Base-by-base conservation (phyloP, 257 asterid genomes). In the Solanum medicagineum region DNA sequence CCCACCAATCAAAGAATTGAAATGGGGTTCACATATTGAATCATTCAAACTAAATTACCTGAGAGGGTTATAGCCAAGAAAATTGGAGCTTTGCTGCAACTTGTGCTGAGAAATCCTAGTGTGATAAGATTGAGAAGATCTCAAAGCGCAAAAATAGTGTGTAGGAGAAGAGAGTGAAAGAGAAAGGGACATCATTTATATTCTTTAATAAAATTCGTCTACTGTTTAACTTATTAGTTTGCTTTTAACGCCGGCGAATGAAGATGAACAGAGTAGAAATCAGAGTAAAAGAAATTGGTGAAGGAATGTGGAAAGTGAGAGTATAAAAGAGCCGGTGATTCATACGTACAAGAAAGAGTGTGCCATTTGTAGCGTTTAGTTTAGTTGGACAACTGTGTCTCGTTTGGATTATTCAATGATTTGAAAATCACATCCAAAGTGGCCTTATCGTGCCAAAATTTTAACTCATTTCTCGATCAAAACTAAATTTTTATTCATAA, bases 11-110 rank as follows among this genome's bases (percentile, higher is more conserved):
- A 15, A 36, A 65, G 81, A 85, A 45, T 26, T 53, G 29, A 9
- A 29, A 79, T 79, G 83, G 45, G 63, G 2, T 79, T 79, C 4
- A 3, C 24, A 53, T 77, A 51, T 51, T 15, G 8, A 51, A 77
- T 51, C 83, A 29, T 26, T 51, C 62, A 77, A 77, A 51, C 8
- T 14, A 54, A 32, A 54, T 8, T 36, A 70, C 86, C 86, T 44
- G 47, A 84, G 82, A 75, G 86, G 86, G 42, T 69, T 68, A 53
- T 68, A 70, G 20, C 81, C 63, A 53, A 91, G 87, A 65, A 90
- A 85, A 65, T 83, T 66, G 7, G 90, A 54, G 16, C 12, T 87
- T 1, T 20, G 89, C 56, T 14, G 81, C 68, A 65, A 75, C 51
- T 44, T 53, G 88, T 81, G 90, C 53, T 68, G 90, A 85, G 85